A percentile compares a stretch with the other conserved stretches of the same genome.
These are phyloP conservation scores for Xylariaceae sp. DNA, from an alignment of 2,329 filamentous ascomycete species.

Conservation along the genomic window DNA sequence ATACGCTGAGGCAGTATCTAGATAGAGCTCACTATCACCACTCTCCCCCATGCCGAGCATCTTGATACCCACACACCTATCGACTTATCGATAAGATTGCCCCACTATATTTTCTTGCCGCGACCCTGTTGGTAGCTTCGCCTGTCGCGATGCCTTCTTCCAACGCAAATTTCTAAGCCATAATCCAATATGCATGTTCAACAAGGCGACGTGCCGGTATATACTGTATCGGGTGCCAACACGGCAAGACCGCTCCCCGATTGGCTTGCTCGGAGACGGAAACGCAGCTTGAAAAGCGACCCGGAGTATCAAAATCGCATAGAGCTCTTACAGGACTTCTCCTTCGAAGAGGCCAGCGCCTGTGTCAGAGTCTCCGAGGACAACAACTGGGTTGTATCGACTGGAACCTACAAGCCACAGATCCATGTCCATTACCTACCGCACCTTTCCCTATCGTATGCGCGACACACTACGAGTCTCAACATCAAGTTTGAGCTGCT, in stretches of 20 bases:
- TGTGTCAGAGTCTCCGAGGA: constrained; percentile 85
- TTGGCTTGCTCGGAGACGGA: constrained; percentile 82
- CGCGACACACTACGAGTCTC: constrained; percentile 78
- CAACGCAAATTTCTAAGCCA: constrained; percentile 2
- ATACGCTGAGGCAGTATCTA: no score
- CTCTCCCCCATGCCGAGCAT: no score
- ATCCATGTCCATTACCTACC: constrained; percentile 95
- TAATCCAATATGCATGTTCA: constrained; percentile 66
- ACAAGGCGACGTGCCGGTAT: constrained; percentile 78
- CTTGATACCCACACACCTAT: background rate
- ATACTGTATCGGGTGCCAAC: constrained; percentile 88
- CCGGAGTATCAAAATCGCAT: constrained; percentile 89
- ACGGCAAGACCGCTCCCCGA: constrained; percentile 85
- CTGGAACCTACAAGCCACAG: constrained; percentile 70
- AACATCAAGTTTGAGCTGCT: constrained; percentile 89
- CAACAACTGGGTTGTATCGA: constrained; percentile 96
- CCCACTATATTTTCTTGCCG: constrained; percentile 18
- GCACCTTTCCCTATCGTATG: constrained; percentile 87
- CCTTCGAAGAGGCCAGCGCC: constrained; percentile 90
- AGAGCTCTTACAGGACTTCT: constrained; percentile 94
- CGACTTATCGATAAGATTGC: constrained; percentile 12
- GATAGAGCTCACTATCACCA: no score
- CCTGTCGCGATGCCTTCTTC: background rate
- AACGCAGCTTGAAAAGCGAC: constrained; percentile 87
- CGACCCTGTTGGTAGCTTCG: background rate